Conservation (phyloP, 192 early-diverging fungal species). For the Coemansia sp. region DNA sequence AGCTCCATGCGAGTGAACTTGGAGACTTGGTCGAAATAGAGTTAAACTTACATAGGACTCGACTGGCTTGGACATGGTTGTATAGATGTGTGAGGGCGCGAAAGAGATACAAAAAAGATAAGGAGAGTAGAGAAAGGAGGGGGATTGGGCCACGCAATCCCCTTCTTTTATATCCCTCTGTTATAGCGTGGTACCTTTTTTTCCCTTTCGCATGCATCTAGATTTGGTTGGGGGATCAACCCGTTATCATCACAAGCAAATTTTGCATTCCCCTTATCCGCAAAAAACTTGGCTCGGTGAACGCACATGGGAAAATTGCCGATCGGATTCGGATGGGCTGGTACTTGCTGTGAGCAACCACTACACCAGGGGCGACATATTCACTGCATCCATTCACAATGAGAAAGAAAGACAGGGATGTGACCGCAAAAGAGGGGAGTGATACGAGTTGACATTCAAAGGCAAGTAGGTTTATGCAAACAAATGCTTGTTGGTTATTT, state of each 20-base stretch:
- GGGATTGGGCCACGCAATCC: not conserved
- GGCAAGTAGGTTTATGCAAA: no score
- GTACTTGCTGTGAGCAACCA: not conserved
- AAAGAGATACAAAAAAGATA: not conserved
- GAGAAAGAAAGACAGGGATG: not conserved
- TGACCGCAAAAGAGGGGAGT: not conserved
- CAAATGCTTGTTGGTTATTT: not conserved
- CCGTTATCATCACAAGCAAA: not conserved
- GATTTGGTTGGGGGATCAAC: not conserved
- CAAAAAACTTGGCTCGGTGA: not conserved
- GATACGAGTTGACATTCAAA: no score
- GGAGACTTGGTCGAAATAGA: not conserved
- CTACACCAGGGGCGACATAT: not conserved
- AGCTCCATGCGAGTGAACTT: not conserved
- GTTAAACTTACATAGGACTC: slow-evolving; percentile 42
- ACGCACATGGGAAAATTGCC: not conserved
- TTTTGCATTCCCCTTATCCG: not conserved
- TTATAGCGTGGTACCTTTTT: not conserved
- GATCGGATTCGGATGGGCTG: not conserved
- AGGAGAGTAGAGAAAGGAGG: not conserved
- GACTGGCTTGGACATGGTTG: slow-evolving; percentile 41
- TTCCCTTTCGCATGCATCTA: not conserved
- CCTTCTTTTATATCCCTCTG: slow-evolving; percentile 8
- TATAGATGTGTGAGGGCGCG: not conserved
- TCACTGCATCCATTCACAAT: not conserved